Evolutionary conservation across 331 rosid species (phyloP).

Genomic region (Cydonia oblonga): DNA sequence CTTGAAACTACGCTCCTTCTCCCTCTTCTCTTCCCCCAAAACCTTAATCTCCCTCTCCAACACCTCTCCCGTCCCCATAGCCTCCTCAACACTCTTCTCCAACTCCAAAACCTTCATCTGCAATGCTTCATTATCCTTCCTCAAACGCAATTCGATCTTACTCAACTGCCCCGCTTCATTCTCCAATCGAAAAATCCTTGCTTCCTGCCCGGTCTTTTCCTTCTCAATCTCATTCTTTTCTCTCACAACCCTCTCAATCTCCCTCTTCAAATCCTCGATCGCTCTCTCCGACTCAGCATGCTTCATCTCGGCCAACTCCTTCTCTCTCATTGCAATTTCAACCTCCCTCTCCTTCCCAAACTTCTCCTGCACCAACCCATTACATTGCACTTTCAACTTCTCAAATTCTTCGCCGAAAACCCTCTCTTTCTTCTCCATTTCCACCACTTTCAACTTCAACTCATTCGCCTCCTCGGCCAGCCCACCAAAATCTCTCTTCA

Average conservation of each 20-base stretch:
- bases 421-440: conserved; percentile 24
- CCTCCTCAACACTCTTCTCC: conserved; percentile 20
- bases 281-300: conserved; percentile 11
- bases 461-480: conserved; percentile 13
- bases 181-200: conserved; percentile 19
- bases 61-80: conserved; percentile 19
- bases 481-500: conserved; percentile 8
- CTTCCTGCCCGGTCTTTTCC: conserved; percentile 7
- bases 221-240: conserved; percentile 27
- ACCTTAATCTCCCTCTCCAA: conserved; percentile 23
- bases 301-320: conserved; percentile 26
- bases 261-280: conserved; percentile 26
- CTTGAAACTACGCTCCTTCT: conserved; percentile 25
- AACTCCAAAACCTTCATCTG: conserved; percentile 11
- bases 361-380: conserved; percentile 19
- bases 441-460: conserved; percentile 26
- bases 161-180: conserved; percentile 19
- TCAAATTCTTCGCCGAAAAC: conserved; percentile 8
- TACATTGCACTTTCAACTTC: conserved; percentile 15
- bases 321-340: conserved; percentile 20
- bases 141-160: conserved; percentile 6
- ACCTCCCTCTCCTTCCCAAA: conserved; percentile 16
- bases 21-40: conserved; percentile 28
- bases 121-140: conserved; percentile 17
- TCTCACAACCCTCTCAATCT: conserved; percentile 15